phyloP scores from a whole-genome alignment of 2,329 filamentous ascomycete species.

The Phialophora tarda region DNA sequence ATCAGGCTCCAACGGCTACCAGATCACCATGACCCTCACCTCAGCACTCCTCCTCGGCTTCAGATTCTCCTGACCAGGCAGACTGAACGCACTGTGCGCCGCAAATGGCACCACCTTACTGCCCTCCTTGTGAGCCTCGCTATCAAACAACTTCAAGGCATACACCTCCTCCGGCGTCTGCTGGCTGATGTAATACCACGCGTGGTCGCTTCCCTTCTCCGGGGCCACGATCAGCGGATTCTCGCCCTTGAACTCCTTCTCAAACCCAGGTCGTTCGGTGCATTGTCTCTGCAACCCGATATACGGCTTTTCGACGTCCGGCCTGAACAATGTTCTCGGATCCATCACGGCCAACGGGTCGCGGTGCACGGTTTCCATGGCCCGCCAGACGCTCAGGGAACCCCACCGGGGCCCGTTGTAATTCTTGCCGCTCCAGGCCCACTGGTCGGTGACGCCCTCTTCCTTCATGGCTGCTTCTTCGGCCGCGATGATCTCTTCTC shows the following conservation, averaged over 20 bases:
- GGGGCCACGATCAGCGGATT: slow-evolving; percentile 22
- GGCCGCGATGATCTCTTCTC: slow-evolving; percentile 16
- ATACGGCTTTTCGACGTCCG: slow-evolving; percentile 14
- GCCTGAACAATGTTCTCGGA: slow-evolving; percentile 11
- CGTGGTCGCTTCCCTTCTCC: slow-evolving; percentile 1
- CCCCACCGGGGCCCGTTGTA: slow-evolving; percentile 24
- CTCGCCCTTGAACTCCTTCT: slow-evolving; percentile 15
- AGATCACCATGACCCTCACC: slow-evolving; percentile 24
- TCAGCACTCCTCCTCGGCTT: slow-evolving; percentile 16
- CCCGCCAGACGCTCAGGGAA: slow-evolving; percentile 40
- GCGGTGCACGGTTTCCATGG: slow-evolving; percentile 37
- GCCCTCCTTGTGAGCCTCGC: slow-evolving; percentile 17
- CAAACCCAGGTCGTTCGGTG: slow-evolving; percentile 22
- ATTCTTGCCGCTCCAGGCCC: slow-evolving; percentile 25
- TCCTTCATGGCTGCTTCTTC: slow-evolving; percentile 21
- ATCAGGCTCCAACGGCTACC: slow-evolving; percentile 3
- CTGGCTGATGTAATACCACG: slow-evolving; percentile 23
- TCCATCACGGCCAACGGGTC: slow-evolving; percentile 39
- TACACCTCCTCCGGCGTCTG: slow-evolving; percentile 25
- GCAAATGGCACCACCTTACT: slow-evolving; percentile 14
- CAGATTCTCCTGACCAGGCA: slow-evolving; percentile 14
- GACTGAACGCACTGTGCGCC: slow-evolving; percentile 23
- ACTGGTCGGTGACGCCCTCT: slow-evolving; percentile 20
- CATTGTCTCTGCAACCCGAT: slow-evolving; percentile 10
- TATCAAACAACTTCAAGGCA: slow-evolving; percentile 27